Percentiles rank a stretch among this genome's conserved stretches.
Conservation (phyloP, 2,329 filamentous ascomycete genomes). For the Alternaria brassicae region DNA sequence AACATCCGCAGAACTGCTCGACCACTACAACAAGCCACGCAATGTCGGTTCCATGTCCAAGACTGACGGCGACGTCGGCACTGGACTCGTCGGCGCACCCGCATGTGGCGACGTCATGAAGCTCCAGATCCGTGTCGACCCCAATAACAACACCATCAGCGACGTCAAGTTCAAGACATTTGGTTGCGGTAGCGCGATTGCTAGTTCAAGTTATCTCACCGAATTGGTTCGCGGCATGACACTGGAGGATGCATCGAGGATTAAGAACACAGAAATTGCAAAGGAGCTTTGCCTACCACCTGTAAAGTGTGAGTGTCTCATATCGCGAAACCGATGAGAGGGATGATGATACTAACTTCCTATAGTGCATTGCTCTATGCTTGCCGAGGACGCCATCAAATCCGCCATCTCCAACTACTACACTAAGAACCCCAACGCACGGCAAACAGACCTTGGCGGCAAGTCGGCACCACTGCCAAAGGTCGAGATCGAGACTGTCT, state of each 20-base stretch:
- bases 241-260: slow-evolving; percentile 87
- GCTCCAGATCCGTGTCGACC: slow-evolving; percentile 90
- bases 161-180: slow-evolving; percentile 99
- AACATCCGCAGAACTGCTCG: slow-evolving; percentile 64
- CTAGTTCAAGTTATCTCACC: slow-evolving; percentile 91
- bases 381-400: slow-evolving; percentile 92
- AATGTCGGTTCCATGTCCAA: slow-evolving; percentile 84
- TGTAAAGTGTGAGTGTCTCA: slow-evolving; percentile 74
- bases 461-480: slow-evolving; percentile 73
- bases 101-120: slow-evolving; percentile 95
- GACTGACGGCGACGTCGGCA: slow-evolving; percentile 82
- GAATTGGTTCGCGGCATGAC: slow-evolving; percentile 96
- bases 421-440: slow-evolving; percentile 83
- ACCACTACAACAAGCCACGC: slow-evolving; percentile 81
- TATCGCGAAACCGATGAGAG: background rate
- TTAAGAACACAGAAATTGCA: slow-evolving; percentile 97
- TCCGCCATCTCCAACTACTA: slow-evolving; percentile 91
- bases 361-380: slow-evolving; percentile 87
- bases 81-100: slow-evolving; percentile 88
- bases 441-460: slow-evolving; percentile 77
- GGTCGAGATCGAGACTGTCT: slow-evolving; percentile 66
- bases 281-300: slow-evolving; percentile 91
- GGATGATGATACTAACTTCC: slow-evolving; percentile 24
- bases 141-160: slow-evolving; percentile 83
- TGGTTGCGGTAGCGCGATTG: slow-evolving; percentile 92